Conservation (phyloP, 2,329 filamentous ascomycete species). For the Fusarium phyllophilum region DNA sequence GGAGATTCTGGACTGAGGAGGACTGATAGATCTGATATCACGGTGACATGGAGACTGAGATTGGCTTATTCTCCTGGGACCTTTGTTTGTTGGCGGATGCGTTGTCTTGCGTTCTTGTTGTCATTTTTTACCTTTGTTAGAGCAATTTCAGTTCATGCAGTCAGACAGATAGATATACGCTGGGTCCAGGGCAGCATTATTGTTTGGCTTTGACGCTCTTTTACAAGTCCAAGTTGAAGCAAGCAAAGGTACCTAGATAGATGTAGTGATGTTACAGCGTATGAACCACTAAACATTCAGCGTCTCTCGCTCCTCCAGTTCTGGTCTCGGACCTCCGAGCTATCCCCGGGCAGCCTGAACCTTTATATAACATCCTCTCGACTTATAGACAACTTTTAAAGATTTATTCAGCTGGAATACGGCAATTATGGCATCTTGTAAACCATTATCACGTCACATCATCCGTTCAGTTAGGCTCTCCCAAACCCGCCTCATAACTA, state of each 20-base stretch:
- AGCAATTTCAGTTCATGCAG: neutral
- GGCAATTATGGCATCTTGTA: neutral
- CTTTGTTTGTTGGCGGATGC: neutral
- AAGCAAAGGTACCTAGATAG: neutral
- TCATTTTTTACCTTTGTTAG: neutral
- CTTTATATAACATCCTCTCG: neutral
- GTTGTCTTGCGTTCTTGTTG: neutral
- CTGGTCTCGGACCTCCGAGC: slow-evolving; percentile 20
- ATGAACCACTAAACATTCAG: slow-evolving; percentile 13
- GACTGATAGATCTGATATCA: neutral
- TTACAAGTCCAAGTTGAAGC: neutral
- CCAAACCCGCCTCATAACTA: slow-evolving; percentile 5
- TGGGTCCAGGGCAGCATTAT: neutral
- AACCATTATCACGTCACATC: slow-evolving; percentile 2
- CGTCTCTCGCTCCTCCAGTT: neutral
- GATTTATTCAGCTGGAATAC: too few species aligned
- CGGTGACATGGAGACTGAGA: neutral
- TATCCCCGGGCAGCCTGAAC: neutral
- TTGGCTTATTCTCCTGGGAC: neutral
- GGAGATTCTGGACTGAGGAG: slow-evolving; percentile 53
- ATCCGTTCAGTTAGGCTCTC: neutral
- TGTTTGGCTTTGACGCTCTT: neutral
- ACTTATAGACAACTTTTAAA: neutral
- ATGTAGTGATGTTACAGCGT: slow-evolving; percentile 1
- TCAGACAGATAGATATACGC: neutral